A percentile compares a stretch with the other conserved stretches of the same genome.
These are phyloP conservation scores for Xylaria digitata DNA, from an alignment of 2,329 filamentous ascomycete genomes.

Conservation along the genomic window DNA sequence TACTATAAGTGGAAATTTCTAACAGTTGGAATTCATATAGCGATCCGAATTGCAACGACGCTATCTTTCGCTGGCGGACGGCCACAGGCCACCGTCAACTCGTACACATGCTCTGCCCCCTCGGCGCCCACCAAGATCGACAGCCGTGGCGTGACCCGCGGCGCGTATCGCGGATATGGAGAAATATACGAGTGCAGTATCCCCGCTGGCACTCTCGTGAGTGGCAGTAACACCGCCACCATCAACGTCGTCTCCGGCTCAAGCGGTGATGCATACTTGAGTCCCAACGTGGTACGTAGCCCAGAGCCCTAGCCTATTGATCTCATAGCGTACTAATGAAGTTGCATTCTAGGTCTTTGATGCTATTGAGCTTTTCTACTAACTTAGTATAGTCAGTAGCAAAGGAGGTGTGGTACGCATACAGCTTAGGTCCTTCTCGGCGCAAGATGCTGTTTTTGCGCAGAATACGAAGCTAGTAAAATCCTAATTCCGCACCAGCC, in stretches of 20 bases:
- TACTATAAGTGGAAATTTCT: background rate
- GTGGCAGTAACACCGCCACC: slow-evolving; percentile 65
- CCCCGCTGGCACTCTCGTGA: slow-evolving; percentile 61
- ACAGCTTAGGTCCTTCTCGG: background rate
- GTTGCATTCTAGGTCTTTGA: slow-evolving; percentile 43
- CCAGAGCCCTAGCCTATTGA: background rate
- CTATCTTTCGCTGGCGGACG: slow-evolving; percentile 66
- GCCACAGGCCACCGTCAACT: slow-evolving; percentile 57
- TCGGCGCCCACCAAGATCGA: slow-evolving; percentile 61
- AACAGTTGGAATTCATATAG: background rate
- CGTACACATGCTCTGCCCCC: slow-evolving; percentile 48
- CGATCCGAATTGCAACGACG: slow-evolving; percentile 67
- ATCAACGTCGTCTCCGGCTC: slow-evolving; percentile 64
- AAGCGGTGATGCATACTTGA: slow-evolving; percentile 59
- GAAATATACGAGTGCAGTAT: slow-evolving; percentile 67
- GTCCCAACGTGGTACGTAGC: slow-evolving; percentile 58
- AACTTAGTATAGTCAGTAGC: slow-evolving; percentile 1
- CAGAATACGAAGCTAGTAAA: too few relatives aligned
- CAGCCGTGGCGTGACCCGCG: slow-evolving; percentile 67
- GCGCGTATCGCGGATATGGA: slow-evolving; percentile 66
- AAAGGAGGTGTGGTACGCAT: background rate
- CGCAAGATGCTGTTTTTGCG: too few relatives aligned
- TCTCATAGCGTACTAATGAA: slow-evolving; percentile 5
- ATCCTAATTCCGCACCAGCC: too few relatives aligned
- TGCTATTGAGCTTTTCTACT: slow-evolving; percentile 49